These are phyloP conservation scores for Lyophyllum semitale DNA, from an alignment of 768 basidiomycete species.

Conservation along the genomic window DNA sequence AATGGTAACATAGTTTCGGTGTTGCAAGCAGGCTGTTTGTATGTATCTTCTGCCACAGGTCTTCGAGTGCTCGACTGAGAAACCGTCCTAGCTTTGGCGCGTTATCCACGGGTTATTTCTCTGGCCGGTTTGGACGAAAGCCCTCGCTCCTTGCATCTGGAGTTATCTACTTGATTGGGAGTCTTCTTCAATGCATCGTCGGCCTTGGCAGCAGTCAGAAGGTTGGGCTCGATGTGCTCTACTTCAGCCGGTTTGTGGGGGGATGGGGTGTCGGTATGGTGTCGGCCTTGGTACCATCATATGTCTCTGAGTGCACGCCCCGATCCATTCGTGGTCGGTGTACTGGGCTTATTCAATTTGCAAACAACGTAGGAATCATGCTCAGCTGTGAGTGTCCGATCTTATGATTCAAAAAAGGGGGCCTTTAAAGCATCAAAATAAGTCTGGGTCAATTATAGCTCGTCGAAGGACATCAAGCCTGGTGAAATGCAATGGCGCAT, in stretches of 20 bases:
- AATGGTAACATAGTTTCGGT: constrained; percentile 55
- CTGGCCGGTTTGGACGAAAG: constrained; percentile 47
- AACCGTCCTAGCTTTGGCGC: constrained; percentile 41
- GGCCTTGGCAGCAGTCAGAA: constrained; percentile 39
- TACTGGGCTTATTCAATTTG: constrained; percentile 44
- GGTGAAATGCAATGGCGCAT: constrained; percentile 54
- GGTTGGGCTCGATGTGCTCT: constrained; percentile 39
- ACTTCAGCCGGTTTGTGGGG: constrained; percentile 55
- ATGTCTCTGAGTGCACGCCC: constrained; percentile 53
- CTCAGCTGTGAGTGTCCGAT: constrained; percentile 31
- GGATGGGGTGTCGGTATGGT: constrained; percentile 64
- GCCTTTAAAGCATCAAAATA: neutral
- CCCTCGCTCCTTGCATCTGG: constrained; percentile 45
- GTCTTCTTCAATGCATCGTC: constrained; percentile 44
- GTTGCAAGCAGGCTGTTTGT: constrained; percentile 52
- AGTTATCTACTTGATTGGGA: constrained; percentile 48
- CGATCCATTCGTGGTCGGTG: constrained; percentile 50
- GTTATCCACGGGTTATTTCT: constrained; percentile 39
- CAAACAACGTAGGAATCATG: constrained; percentile 38
- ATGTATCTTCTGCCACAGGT: constrained; percentile 15
- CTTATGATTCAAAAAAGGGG: neutral
- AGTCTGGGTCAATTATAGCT: constrained; percentile 53
- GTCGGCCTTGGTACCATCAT: constrained; percentile 49
- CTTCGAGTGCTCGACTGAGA: neutral
- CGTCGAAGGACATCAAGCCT: constrained; percentile 33